Base-by-base conservation (phyloP, 768 basidiomycete species). In the Lanmaoa pseudosensibilis region DNA sequence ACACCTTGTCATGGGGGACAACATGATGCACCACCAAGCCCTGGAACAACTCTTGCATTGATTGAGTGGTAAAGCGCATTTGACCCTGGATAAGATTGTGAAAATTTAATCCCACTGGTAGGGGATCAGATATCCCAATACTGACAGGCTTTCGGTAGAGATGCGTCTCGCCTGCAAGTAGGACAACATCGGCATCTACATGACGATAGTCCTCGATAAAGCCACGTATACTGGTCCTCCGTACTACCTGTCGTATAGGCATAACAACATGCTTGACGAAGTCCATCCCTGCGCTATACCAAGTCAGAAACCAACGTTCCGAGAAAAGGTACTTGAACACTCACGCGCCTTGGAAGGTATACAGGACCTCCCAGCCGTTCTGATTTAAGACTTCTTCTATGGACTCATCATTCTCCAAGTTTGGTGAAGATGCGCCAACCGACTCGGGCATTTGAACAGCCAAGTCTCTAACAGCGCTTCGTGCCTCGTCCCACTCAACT, bases 311-410 rank as follows among this genome's bases (percentile, higher is more conserved):
- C 68, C 39, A 30, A 15, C 43, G 2, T 23, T 27, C 11, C 13
- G 15, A n/a, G 4, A 41, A 27, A 58, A 33, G 15, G 30, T 21
- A 9, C n/a, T 21, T 3, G n/a, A 43, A 46, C 23, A 72, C 78
- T 68, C 56, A 78, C 78, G 69, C 67, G 41, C 75, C 72, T 30
- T 69, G 57, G 61, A 73, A 79, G 32, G 77, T 78, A 54, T 75
- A 67, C 40, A 77, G 49, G n/a, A 73, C 69, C 51, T 73, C 71
- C 69, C 71, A 78, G 9, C 77, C 78, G 12, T 73, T 64, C 30
- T 43, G 57, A 46, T 67, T 67, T 37, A 78, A 50, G 21, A 71
- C 27, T 13, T 62, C 52, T 51, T 75, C 74, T 30, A 75, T 30
- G 11, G 64, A 59, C 3, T 67, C 59, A 16, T 75, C 73, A 10